Evolutionary conservation across 2,329 filamentous ascomycete genomes (phyloP).

Genomic region (Myrmaecium sp.): DNA sequence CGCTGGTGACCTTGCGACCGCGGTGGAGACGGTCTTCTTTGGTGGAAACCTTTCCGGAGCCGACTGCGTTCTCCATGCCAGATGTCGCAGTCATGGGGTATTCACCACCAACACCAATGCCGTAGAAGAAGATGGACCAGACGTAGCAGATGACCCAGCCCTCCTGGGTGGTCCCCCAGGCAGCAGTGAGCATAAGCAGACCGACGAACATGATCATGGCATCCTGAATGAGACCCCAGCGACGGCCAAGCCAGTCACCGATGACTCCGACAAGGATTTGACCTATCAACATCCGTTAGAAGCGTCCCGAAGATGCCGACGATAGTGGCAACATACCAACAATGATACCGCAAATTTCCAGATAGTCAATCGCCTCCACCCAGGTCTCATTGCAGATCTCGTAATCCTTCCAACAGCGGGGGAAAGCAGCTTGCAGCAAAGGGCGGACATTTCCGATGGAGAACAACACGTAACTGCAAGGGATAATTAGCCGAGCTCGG

Average conservation of each 20-base stretch:
- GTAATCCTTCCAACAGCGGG: constrained; percentile 53
- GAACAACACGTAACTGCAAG: constrained; percentile 69
- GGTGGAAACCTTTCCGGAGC: constrained; percentile 75
- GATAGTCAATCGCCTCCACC: constrained; percentile 71
- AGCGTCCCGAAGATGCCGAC: neutral
- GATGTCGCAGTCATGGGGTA: constrained; percentile 95
- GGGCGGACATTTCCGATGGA: constrained; percentile 88
- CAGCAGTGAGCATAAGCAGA: constrained; percentile 76
- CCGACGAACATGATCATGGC: constrained; percentile 88
- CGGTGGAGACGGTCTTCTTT: constrained; percentile 87
- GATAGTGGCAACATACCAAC: constrained; percentile 36
- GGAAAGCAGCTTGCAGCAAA: constrained; percentile 61
- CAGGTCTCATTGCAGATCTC: constrained; percentile 60
- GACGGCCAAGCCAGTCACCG: constrained; percentile 70
- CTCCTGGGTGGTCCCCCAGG: constrained; percentile 73
- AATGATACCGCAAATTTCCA: constrained; percentile 92
- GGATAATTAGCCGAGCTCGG: constrained; percentile 2
- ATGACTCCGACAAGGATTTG: constrained; percentile 75
- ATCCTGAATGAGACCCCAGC: constrained; percentile 92
- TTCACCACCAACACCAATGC: constrained; percentile 59
- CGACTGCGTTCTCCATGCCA: constrained; percentile 79
- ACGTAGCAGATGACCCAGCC: constrained; percentile 97
- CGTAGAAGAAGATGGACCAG: constrained; percentile 87
- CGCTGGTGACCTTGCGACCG: constrained; percentile 85
- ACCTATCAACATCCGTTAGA: constrained; percentile 7